Base-by-base conservation (phyloP, 805 yeast genomes). In the Saccharomycopsis guyanensis region DNA sequence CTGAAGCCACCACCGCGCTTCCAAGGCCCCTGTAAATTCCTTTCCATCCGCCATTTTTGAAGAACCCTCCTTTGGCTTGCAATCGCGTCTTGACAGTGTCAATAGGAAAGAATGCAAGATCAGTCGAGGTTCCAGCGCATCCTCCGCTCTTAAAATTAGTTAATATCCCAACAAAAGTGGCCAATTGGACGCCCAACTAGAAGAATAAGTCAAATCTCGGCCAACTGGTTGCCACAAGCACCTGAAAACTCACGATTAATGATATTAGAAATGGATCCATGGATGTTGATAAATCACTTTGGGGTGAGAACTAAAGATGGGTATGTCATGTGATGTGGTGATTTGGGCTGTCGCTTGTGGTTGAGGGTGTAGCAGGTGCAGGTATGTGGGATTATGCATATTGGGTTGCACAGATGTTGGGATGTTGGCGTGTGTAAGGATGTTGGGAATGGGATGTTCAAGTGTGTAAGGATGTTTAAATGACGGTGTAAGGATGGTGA, bases 71-170 rank as follows among this genome's bases (percentile, higher is more conserved):
- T 59, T 79, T 79, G 18, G 98, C 97, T 62, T 93, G 99, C 13
- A 93, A 68, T 47, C 99, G 71, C 0, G 99, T 93, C 65, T 93
- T 93, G 47, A 93, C 57, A 1, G 99, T 93, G 57, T 93, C 99
- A 34, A 93, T 86, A 12, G 99, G 98, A 69, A 91, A 93, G 64
- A 93, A 93, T 3, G 83, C 87, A 33, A 93, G 69, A 65, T 93
- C 99, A 1, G 97, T 89, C 4, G 94, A 81, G 1, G 96, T 93
- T 13, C 99, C 99, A 4, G 98, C 96, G 49, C 93, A 81, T 5
- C 86, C 98, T 33, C 98, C 98, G 58, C 89, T 80, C 73, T n/a
- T 46, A 19, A 12, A 8, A 33, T 29, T 32, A 13, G 40, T 33
- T 32, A 41, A 32, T 25, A 33, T 33, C 20, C 6, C 13, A 2